Evolutionary conservation across 2,329 filamentous ascomycete genomes (phyloP), one percentile per base, ranked within the genome.

Genomic region (Ophiostoma piceae): DNA sequence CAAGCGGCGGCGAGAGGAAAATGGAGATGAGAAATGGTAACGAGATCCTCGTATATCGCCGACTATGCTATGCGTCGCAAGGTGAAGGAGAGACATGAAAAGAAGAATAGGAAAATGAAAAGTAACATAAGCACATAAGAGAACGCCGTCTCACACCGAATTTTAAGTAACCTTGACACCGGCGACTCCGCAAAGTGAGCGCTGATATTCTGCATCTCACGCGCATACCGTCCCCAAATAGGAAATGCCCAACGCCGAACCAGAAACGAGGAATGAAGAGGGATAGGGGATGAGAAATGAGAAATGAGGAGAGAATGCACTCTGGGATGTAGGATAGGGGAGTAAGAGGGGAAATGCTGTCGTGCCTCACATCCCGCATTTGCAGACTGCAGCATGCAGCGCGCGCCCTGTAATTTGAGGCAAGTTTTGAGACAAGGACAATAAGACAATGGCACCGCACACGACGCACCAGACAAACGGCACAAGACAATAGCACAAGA

Each of bases 221-320:
- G 29, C 41, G 8, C 62, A 14, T 62, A 22, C 29, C n/a, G 47
- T 37, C 67, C 37, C 65, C 51, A 70, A 67, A 64, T 19, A 32
- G 26, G 65, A 65, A 65, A 29, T 67, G 66, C 54, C 29, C 66
- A 70, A 54, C 41, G 41, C 66, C 41, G 41, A 70, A 67, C 32
- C 14, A 22, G 51, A 47, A 47, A 47, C n/a, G 19, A 51, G 32
- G 26, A 62, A 41, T 54, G 68, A 32, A 41, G 51, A 67, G 35
- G 35, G 35, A 35, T 35, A 3, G 35, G 8, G 35, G 4, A 35
- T 35, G 35, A 35, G 35, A 29, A 60, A 51, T 51, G 68, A 32
- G 43, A 64, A 67, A 43, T 26, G 54, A 66, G n/a, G 62, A 65
- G 32, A 62, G 3, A 9, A 8, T 57, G 51, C 51, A 57, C 5